Evolutionary conservation across 1,284 basidiomycete genomes (phyloP), one percentile per base, ranked within the genome.

Genomic region (Sphaerobolus stellatus): DNA sequence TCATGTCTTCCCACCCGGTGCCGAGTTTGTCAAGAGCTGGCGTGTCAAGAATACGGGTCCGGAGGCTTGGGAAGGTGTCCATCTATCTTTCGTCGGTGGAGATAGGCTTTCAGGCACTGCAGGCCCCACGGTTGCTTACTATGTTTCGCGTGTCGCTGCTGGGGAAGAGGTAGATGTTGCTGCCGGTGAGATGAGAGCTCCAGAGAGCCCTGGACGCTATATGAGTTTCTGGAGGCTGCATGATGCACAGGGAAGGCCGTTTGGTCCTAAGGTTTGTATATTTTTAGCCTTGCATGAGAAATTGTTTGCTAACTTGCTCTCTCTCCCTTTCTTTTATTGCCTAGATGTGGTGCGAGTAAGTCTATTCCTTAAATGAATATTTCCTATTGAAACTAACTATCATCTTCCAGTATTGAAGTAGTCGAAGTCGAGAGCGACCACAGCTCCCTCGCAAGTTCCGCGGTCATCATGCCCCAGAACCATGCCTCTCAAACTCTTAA

Each of bases 11-110:
- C 87, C 89, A 41, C 84, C 90, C 5, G 90, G 90, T 41, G 89
- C 88, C 0, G 88, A 89, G 66, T 93, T 93, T 63, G 80, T 90
- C 50, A 92, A 93, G 70, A 81, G 81, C 22, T 93, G 90, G 90
- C 75, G 76, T 54, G 77, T 93, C 73, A 62, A 75, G 40, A 93
- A 92, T 63, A 77, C 77, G 57, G 84, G 90, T 11, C 62, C 63
- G 14, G 58, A 68, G 5, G 77, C 82, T 27, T 93, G 91, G 90
- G 75, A 76, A 36, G 69, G 71, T 8, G 90, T 88, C 1, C 75
- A 82, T 61, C 66, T 92, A 27, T 75, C 80, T 13, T 90, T 85
- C 62, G 81, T 88, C 50, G 87, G 82, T 25, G 90, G 90, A 13
- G 81, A 66, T 65, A 73, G 61, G 63, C 82, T 71, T 66, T 64